Percentiles rank a stretch among this genome's conserved stretches.
Evolutionary conservation across 306 rosid species (phyloP).

Genomic region (Hippophae rhamnoides): DNA sequence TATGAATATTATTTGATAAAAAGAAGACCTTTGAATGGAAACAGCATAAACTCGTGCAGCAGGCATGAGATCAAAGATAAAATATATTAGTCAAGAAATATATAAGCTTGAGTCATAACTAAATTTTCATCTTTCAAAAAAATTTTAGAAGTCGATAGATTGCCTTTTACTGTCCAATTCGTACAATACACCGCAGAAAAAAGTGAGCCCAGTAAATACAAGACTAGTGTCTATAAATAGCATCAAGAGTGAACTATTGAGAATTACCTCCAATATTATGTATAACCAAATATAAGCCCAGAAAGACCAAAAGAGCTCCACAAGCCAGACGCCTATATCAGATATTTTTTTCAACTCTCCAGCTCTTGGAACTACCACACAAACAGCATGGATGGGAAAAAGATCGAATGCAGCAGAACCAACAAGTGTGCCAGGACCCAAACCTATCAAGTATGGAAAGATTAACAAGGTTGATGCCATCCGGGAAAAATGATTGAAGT

Average conservation of each 20-base stretch:
- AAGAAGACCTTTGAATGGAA: conserved; percentile 9
- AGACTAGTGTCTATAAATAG: conserved; percentile 13
- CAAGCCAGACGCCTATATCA: conserved; percentile 91
- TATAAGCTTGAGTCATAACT: neutral
- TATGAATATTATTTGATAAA: neutral
- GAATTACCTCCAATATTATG: conserved; percentile 75
- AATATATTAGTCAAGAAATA: neutral
- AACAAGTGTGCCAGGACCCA: conserved; percentile 97
- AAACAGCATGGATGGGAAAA: conserved; percentile 93
- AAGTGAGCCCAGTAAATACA: neutral
- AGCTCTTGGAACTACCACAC: conserved; percentile 78
- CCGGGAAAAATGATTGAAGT: neutral
- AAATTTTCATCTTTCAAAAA: neutral
- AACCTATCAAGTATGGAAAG: conserved; percentile 43
- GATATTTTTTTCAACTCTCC: conserved; percentile 88
- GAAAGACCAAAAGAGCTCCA: conserved; percentile 92
- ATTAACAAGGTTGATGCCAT: conserved; percentile 8
- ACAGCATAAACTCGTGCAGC: conserved; percentile 9
- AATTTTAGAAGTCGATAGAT: neutral
- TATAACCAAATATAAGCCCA: conserved; percentile 98
- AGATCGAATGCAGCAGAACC: conserved; percentile 99
- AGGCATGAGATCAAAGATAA: neutral
- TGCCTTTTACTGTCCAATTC: neutral
- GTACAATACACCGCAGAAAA: neutral
- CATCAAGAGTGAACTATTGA: conserved; percentile 9